Base-by-base conservation (phyloP, 805 yeast genomes). In the Saccharomyces paradoxus region DNA sequence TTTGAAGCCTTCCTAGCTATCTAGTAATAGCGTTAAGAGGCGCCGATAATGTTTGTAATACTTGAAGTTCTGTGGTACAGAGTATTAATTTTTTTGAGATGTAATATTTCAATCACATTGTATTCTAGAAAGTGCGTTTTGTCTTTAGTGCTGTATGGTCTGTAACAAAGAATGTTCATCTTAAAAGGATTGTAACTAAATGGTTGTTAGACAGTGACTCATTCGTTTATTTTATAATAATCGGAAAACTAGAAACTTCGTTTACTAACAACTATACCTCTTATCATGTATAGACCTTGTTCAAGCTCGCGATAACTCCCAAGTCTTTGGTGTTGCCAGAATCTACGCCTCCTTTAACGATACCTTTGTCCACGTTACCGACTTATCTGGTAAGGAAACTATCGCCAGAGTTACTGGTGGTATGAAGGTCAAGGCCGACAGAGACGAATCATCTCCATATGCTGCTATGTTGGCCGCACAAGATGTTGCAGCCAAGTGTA, bases 381-480 rank as follows among this genome's bases (percentile, higher is more conserved):
- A 94, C 84, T 82, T 91, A 71, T 89, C 98, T 72, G 99, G 99
- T 81, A 94, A 92, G 81, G 99, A 95, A 83, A 94, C 99, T 81
- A 92, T 94, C 75, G 86, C 96, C 83, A 90, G 98, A 83, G 97
- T 94, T 71, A 94, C 99, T 75, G 99, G 99, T 85, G 99, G 99
- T 81, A 94, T 94, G 99, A 94, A 94, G 86, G 99, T 94, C 79
- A 94, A 94, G 86, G 99, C 99, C 73, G 99, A 94, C 84, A 89
- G 98, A 84, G 99, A 95, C 78, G 99, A 94, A 86, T 92, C 98
- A 63, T 89, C 99, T 68, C 99, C 99, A 79, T 94, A 94, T 87
- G 99, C 99, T 76, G 99, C 97, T 75, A 94, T 94, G 99, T 87
- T 94, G 84, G 99, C 99, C 77, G 97, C 99, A 68, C 99, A 94